Base-by-base conservation (phyloP, 257 asterid species). In the Ocimum tenuiflorum region DNA sequence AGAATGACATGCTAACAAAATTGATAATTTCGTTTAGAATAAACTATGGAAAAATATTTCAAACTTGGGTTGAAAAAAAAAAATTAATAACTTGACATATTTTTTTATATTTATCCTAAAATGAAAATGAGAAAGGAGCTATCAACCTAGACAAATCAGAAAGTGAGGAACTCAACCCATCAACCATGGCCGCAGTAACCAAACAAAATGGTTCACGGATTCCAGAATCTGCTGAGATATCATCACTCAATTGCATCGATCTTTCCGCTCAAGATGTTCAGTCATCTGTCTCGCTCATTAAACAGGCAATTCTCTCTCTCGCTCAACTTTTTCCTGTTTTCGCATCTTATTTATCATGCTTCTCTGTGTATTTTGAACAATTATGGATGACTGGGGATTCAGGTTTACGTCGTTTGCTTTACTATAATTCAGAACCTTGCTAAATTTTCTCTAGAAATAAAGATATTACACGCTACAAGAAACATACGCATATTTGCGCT, bases 201-300 rank as follows among this genome's bases (percentile, higher is more conserved):
- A 4, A 22, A 14, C 71, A 13, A 51, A 61, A 27, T 33, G 49
- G 12, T 2, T 27, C 7, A 17, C 67, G 43, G 60, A 6, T 68
- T 60, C 77, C 80, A 7, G 56, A 23, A 38, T 72, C 77, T 18
- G 64, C 78, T n/a, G 64, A 20, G 12, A 41, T 73, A 27, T 62
- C 84, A 13, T 8, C 0, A 6, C 78, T 83, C n/a, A 73, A 68
- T 33, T 75, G 82, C 47, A 65, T 84, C 62, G 91, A 84, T 71
- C 87, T 84, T 36, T 77, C 84, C 1, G 54, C 69, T 67, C 55
- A 78, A 22, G 83, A 84, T 66, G 68, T 66, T 57, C 71, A 73
- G 6, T 69, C 79, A 43, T 72, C 87, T 0, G 87, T 79, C 56
- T 53, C 78, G 6, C 85, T 79, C 20, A 70, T 84, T 54, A 81